Base-by-base conservation (phyloP, 176 grass and related monocot species). In the Oryza nivara region DNA sequence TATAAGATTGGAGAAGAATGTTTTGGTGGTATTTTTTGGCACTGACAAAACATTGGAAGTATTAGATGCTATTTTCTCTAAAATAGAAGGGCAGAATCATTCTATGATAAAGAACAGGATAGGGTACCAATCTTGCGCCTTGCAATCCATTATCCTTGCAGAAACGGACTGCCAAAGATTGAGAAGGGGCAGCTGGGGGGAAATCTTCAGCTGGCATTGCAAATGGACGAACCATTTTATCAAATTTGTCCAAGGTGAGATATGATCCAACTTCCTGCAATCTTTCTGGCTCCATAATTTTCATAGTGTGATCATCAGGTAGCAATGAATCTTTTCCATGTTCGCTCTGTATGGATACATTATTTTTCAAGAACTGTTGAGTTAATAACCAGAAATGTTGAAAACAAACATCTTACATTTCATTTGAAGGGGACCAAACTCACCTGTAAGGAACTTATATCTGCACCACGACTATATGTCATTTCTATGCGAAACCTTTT, bases 181-280 rank as follows among this genome's bases (percentile, higher is more conserved):
- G 92, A 47, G 91, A 73, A 60, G 77, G 84, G 22, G 83, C 49
- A 16, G 95, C 80, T 38, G 91, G 91, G 4, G 92, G 95, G 36
- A 98, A 98, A 87, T 98, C 95, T 88, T 98, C 95, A 54, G 92
- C 89, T 70, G 95, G 95, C 95, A 98, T 98, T 67, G 92, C 95
- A 32, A 98, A 95, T 4, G 91, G 91, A 9, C 83, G 92, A 72
- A 84, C 85, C 95, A 98, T 95, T 86, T 95, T 95, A 82, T 98
- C 95, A 87, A 98, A 98, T 83, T 90, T 91, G 38, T 98, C 88
- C 67, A 98, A 79, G 72, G 95, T 98, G n/a, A 91, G 74, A 89
- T 90, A 98, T 15, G 95, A 95, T 70, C 82, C 70, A 60, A 68
- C 87, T 82, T 95, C 92, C 58, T 93, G 92, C 76, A 98, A 67